Evolutionary conservation across 495 filamentous ascomycete species (phyloP).

Genomic region (Collariella sp.): DNA sequence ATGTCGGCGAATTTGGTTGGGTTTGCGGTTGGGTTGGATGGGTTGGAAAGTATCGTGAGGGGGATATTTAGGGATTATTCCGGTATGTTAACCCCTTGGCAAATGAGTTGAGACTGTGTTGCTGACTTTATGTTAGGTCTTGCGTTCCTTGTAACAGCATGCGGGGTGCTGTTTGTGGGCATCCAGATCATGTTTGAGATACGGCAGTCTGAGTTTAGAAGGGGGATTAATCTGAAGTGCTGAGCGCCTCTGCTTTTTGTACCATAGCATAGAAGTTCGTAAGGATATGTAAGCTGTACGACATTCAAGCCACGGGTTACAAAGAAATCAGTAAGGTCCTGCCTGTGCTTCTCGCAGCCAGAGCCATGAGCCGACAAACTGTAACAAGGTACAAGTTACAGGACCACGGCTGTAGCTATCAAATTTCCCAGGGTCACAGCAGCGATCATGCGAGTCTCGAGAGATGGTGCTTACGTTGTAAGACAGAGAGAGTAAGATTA

Average conservation of each 20-base stretch:
- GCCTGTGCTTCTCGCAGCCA: no score
- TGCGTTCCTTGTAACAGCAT: constrained; percentile 62
- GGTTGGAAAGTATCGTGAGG: constrained; percentile 62
- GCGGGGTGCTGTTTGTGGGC: constrained; percentile 67
- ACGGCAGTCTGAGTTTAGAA: constrained; percentile 69
- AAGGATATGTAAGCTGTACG: background rate
- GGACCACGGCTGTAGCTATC: background rate
- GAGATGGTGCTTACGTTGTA: background rate
- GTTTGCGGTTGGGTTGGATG: constrained; percentile 87
- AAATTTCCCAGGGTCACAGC: no score
- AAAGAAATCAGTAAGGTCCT: background rate
- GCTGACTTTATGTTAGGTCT: constrained; percentile 42
- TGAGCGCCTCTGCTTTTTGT: constrained; percentile 26
- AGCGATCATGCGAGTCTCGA: background rate
- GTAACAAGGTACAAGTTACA: no score
- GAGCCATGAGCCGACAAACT: no score
- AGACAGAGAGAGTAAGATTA: no score
- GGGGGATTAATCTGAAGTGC: constrained; percentile 80
- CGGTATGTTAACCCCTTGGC: constrained; percentile 35
- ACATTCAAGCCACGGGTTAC: background rate
- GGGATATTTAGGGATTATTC: constrained; percentile 67
- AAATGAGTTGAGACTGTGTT: background rate
- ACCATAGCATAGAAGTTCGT: background rate
- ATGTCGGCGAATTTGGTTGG: constrained; percentile 91
- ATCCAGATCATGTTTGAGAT: constrained; percentile 96